Percentiles rank a stretch among this genome's conserved stretches.
phyloP scores from a whole-genome alignment of 2,329 filamentous ascomycete genomes.

The Verruconis gallopava region DNA sequence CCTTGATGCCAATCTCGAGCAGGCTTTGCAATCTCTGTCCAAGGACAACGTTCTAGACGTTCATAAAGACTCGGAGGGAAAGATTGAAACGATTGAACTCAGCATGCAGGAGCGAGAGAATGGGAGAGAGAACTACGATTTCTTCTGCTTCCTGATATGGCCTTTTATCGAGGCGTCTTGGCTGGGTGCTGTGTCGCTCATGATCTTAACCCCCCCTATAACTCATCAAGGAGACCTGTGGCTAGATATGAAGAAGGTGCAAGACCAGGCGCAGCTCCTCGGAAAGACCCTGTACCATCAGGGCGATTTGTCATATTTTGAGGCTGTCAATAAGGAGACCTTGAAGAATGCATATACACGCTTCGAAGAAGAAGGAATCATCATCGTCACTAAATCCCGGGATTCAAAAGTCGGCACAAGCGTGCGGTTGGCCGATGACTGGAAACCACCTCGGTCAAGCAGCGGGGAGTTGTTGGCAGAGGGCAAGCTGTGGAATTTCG shows the following conservation, averaged over 20 bases:
- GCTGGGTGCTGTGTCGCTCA: constrained; percentile 77
- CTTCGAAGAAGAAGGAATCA: constrained; percentile 83
- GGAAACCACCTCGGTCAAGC: constrained; percentile 56
- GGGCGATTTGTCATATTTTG: constrained; percentile 92
- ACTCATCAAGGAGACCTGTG: constrained; percentile 43
- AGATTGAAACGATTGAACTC: constrained; percentile 57
- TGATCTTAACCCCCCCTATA: constrained; percentile 68
- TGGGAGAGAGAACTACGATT: constrained; percentile 91
- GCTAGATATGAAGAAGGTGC: constrained; percentile 65
- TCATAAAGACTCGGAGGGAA: constrained; percentile 21
- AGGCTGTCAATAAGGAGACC: constrained; percentile 96
- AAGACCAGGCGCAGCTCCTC: constrained; percentile 70
- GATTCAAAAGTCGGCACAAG: constrained; percentile 47
- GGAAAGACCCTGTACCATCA: constrained; percentile 97
- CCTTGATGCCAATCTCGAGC: constrained; percentile 64
- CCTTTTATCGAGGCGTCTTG: constrained; percentile 92
- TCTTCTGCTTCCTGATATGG: constrained; percentile 98
- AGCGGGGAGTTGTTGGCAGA: constrained; percentile 48
- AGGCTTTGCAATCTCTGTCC: constrained; percentile 66
- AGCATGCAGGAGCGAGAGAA: constrained; percentile 60
- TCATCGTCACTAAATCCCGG: constrained; percentile 57
- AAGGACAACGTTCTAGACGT: constrained; percentile 64
- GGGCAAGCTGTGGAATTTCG: constrained; percentile 83
- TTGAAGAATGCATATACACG: constrained; percentile 83
- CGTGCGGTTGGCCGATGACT: constrained; percentile 59